A percentile compares a stretch with the other conserved stretches of the same genome.
Conservation (phyloP, 2,329 filamentous ascomycete genomes). For the Venturia nashicola region DNA sequence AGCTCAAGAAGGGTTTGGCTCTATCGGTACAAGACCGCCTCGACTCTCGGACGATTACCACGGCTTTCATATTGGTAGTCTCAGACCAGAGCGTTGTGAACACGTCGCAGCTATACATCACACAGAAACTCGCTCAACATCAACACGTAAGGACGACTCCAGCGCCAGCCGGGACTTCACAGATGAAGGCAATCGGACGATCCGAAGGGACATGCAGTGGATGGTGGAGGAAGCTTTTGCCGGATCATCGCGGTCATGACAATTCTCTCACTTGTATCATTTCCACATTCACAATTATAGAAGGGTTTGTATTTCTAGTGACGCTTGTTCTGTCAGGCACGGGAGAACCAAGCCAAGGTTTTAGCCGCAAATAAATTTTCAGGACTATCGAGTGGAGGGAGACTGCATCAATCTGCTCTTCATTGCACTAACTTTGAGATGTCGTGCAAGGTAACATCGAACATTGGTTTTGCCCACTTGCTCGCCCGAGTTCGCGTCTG, state of each 20-base stretch:
- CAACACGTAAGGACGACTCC: background rate
- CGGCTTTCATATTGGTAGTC: conserved; percentile 3
- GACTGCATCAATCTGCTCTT: background rate
- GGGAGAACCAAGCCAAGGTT: background rate
- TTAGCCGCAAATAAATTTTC: background rate
- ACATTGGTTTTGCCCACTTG: background rate
- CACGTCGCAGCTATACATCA: background rate
- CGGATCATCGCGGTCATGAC: background rate
- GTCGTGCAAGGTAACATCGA: background rate
- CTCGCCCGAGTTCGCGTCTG: background rate
- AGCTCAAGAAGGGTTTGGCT: background rate
- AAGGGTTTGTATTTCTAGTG: background rate
- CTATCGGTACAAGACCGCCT: background rate
- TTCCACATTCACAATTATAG: background rate
- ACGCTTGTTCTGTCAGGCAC: background rate
- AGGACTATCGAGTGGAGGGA: background rate
- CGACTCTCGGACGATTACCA: background rate
- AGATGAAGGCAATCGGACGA: background rate
- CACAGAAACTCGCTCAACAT: background rate
- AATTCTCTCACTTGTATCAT: background rate
- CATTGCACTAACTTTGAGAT: background rate
- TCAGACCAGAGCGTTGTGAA: background rate
- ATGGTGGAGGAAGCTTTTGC: conserved; percentile 17
- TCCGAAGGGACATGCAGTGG: conserved; percentile 8
- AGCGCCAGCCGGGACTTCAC: background rate